Conservation (phyloP, 345 rosid species). For the Murraya paniculata region DNA sequence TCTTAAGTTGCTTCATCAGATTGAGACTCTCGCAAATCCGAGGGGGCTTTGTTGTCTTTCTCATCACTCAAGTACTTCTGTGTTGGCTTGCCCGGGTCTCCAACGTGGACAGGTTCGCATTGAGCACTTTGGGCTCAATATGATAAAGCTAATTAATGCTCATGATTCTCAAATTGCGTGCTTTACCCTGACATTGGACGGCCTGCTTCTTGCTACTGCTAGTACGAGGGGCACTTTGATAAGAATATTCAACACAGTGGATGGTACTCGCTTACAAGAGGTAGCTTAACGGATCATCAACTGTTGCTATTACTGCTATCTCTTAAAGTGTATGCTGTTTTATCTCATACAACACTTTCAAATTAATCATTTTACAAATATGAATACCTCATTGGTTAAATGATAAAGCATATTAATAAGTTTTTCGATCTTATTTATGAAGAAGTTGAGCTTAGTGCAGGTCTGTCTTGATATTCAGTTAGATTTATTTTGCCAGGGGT, state of each 20-base stretch:
- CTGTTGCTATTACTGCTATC: background rate
- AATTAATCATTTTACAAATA: background rate
- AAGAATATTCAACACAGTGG: conserved; percentile 92
- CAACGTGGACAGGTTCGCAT: conserved; percentile 76
- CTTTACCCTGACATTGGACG: conserved; percentile 82
- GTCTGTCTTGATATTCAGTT: background rate
- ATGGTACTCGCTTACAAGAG: conserved; percentile 89
- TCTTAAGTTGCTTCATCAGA: conserved; percentile 80
- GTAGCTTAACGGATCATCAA: conserved; percentile 27
- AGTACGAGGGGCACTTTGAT: conserved; percentile 86
- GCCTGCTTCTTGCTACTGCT: conserved; percentile 88
- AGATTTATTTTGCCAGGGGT: background rate
- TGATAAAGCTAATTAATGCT: conserved; percentile 65
- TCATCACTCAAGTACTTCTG: conserved; percentile 64
- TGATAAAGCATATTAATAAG: background rate
- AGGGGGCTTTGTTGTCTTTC: conserved; percentile 91
- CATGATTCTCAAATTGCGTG: conserved; percentile 81
- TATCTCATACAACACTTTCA: background rate
- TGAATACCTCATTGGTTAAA: background rate
- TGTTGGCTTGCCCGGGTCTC: conserved; percentile 87
- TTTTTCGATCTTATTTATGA: background rate
- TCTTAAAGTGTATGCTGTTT: background rate
- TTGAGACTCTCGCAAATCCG: conserved; percentile 75
- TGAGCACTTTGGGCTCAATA: conserved; percentile 79
- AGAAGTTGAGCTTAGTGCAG: background rate